Conservation (phyloP, 306 rosid genomes). For the Quercus parvula region DNA sequence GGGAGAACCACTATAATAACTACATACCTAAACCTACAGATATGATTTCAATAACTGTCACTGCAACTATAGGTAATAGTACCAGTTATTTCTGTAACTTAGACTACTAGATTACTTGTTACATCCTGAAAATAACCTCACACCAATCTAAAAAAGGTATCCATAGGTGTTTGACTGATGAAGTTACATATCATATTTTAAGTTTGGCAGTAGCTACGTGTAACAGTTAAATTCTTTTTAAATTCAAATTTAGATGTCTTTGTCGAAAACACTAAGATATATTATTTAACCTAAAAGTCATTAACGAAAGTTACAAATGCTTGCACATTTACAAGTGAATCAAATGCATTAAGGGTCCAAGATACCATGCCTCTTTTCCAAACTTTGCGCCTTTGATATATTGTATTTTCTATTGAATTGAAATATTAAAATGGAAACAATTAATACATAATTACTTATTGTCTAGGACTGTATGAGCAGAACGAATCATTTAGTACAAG, state of each 20-base stretch:
- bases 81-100: background rate
- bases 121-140: background rate
- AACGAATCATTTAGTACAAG: background rate
- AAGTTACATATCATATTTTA: background rate
- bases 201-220: background rate
- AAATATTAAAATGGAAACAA: background rate
- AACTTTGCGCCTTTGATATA: background rate
- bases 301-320: background rate
- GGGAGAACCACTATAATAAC: background rate
- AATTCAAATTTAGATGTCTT: too few species aligned
- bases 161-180: too few species aligned
- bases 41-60: slow-evolving; percentile 5
- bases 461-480: background rate
- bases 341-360: background rate
- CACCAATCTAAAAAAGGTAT: background rate
- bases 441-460: background rate
- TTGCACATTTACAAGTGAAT: background rate
- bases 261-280: too few species aligned
- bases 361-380: background rate
- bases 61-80: slow-evolving; percentile 6
- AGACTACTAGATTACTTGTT: slow-evolving; percentile 15
- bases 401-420: background rate
- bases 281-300: background rate
- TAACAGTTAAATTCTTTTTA: too few species aligned
- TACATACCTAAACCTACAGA: background rate